phyloP scores from a whole-genome alignment of 257 asterid genomes.

The Capsicum rhomboideum region DNA sequence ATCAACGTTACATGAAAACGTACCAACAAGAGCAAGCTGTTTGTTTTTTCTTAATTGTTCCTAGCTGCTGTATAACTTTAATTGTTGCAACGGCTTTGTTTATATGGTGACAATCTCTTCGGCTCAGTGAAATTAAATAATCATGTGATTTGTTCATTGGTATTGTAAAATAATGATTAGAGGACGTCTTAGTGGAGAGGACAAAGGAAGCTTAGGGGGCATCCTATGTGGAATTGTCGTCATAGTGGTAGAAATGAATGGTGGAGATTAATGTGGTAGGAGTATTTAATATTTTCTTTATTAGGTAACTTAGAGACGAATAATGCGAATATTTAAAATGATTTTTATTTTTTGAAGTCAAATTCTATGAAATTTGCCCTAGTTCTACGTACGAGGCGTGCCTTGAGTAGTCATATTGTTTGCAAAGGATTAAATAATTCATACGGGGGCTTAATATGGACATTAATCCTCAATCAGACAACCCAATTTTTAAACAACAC shows the following conservation, averaged over 20 bases:
- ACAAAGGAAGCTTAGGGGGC: constrained; percentile 16
- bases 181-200: constrained; percentile 8
- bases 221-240: constrained; percentile 7
- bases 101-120: constrained; percentile 4
- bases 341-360: not conserved
- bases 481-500: not conserved
- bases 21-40: not conserved
- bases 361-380: not conserved
- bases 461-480: not conserved
- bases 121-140: not conserved
- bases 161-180: not conserved
- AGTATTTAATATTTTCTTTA: not conserved
- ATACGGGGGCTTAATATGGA: not conserved
- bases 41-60: not conserved
- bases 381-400: no score
- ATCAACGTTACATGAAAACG: not conserved
- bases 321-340: not conserved
- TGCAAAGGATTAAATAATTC: not conserved
- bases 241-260: constrained; percentile 21
- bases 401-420: not conserved
- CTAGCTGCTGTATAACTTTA: not conserved
- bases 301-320: not conserved
- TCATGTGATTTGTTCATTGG: not conserved
- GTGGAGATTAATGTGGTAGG: constrained; percentile 13
- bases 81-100: not conserved